Evolutionary conservation across 129 eudicot species (phyloP).

Genomic region (Glebionis coronaria): DNA sequence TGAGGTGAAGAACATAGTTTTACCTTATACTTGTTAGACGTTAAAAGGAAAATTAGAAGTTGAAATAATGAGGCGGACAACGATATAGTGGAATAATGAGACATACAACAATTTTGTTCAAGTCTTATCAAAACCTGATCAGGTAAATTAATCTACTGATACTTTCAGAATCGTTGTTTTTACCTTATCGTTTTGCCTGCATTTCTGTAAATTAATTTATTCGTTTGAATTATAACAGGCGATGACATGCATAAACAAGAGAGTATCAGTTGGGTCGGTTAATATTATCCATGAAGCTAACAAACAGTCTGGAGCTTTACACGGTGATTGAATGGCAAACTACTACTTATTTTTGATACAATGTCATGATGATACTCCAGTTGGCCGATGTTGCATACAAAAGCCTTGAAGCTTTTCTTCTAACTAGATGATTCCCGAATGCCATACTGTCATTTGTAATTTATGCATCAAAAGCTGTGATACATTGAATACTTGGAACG

Average conservation of each 20-base stretch:
- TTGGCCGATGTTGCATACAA: neutral
- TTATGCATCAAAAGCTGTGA: neutral
- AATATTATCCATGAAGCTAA: neutral
- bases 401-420: neutral
- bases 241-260: neutral
- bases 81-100: constrained; percentile 17
- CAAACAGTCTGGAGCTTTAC: neutral
- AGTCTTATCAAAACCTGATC: neutral
- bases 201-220: neutral
- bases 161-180: neutral
- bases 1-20: constrained; percentile 48
- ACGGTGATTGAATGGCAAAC: constrained; percentile 25
- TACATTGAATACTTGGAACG: neutral
- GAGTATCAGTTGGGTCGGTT: neutral
- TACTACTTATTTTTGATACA: constrained; percentile 6
- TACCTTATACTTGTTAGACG: constrained; percentile 33
- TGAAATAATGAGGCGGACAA: constrained; percentile 23
- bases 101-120: constrained; percentile 1
- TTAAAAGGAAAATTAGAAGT: constrained; percentile 9
- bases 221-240: neutral
- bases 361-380: constrained; percentile 22
- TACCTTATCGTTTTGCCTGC: neutral
- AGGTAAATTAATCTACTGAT: constrained; percentile 22
- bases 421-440: too few relatives aligned
- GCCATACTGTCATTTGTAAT: constrained; percentile 3